These are phyloP conservation scores for Candida tropicalis DNA, from an alignment of 1,139 yeast genomes.

Conservation along the genomic window DNA sequence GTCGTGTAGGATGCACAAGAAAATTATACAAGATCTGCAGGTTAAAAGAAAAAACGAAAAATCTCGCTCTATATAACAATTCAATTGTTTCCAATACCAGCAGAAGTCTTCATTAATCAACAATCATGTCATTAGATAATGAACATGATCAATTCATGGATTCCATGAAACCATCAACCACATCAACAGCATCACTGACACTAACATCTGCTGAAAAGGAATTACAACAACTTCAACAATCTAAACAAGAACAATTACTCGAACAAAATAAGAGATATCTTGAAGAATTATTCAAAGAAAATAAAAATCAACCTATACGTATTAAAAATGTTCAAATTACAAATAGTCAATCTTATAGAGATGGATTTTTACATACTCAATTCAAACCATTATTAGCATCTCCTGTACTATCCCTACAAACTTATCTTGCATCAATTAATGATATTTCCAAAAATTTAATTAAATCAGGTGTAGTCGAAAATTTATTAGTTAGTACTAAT, in stretches of 20 bases:
- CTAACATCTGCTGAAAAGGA: constrained; percentile 32
- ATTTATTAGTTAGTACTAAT: constrained; percentile 42
- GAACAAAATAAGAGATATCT: constrained; percentile 45
- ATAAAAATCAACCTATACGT: constrained; percentile 46
- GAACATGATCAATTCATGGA: constrained; percentile 22
- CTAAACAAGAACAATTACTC: constrained; percentile 36
- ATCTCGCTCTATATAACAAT: too few species aligned
- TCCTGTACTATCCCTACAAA: constrained; percentile 34
- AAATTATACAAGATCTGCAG: too few species aligned
- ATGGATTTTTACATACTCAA: constrained; percentile 54
- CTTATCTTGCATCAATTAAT: constrained; percentile 45
- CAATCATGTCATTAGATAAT: constrained; percentile 17
- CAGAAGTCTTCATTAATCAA: background rate
- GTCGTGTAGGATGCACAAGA: too few species aligned
- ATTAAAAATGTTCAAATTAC: constrained; percentile 54
- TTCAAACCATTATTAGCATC: constrained; percentile 51
- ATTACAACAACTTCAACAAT: constrained; percentile 29
- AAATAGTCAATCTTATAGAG: constrained; percentile 56
- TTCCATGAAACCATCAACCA: constrained; percentile 11
- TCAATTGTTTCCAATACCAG: background rate
- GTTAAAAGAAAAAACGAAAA: too few species aligned
- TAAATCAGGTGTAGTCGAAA: constrained; percentile 48
- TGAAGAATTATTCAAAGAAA: constrained; percentile 43
- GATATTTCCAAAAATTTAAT: constrained; percentile 43
- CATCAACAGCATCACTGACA: constrained; percentile 12